Percentiles rank a stretch among this genome's conserved stretches.
These are phyloP conservation scores for Naganishia randhawae DNA, from an alignment of 768 basidiomycete species.

Conservation along the genomic window DNA sequence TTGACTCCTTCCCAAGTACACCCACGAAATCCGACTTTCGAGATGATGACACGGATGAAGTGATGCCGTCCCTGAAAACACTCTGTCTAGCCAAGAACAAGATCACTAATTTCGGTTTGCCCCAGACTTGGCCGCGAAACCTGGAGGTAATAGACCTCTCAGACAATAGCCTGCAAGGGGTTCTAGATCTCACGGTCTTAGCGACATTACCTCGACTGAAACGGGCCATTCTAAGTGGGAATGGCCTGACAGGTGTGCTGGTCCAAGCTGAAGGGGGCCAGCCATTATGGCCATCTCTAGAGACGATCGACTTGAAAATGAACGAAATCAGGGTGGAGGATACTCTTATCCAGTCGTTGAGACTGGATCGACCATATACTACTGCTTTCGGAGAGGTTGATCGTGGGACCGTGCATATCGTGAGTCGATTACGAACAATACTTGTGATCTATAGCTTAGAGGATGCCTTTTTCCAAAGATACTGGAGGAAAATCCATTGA, in stretches of 20 bases:
- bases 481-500: not conserved
- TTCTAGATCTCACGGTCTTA: constrained; percentile 9
- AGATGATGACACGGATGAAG: constrained; percentile 14
- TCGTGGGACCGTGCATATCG: not conserved
- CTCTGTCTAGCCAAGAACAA: constrained; percentile 11
- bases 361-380: constrained; percentile 8
- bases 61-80: constrained; percentile 12
- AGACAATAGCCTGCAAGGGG: constrained; percentile 20
- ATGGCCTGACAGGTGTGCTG: constrained; percentile 1
- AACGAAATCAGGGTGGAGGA: constrained; percentile 17
- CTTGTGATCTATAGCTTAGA: too few relatives aligned
- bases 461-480: not conserved
- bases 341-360: not conserved
- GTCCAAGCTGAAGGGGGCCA: not conserved
- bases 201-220: constrained; percentile 10
- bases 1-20: constrained; percentile 25
- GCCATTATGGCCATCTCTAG: constrained; percentile 9
- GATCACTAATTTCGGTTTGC: constrained; percentile 19
- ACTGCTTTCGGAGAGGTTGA: not conserved
- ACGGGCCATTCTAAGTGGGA: not conserved
- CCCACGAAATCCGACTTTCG: constrained; percentile 15
- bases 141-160: constrained; percentile 23
- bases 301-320: constrained; percentile 1
- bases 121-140: constrained; percentile 22
- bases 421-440: not conserved